Evolutionary conservation across 805 yeast genomes (phyloP).

Genomic region (Lachancea fermentati): DNA sequence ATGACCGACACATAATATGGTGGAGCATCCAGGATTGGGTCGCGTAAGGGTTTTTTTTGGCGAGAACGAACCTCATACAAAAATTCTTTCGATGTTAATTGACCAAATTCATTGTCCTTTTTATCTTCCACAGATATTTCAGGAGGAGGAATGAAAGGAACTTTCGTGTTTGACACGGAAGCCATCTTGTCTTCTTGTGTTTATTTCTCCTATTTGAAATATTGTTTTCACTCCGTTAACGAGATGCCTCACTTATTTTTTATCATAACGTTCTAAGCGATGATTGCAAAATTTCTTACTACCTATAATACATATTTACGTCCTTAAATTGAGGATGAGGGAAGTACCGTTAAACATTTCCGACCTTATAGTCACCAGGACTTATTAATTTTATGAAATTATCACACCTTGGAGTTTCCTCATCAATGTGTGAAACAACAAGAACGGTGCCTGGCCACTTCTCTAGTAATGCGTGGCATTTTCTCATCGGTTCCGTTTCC

Average conservation of each 20-base stretch:
- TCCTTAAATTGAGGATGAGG: too few species aligned
- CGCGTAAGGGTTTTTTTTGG: constrained; percentile 48
- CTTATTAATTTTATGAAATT: constrained; percentile 32
- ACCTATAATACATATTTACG: too few species aligned
- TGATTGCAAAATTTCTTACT: neutral
- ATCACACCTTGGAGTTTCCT: constrained; percentile 74
- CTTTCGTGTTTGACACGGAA: constrained; percentile 17
- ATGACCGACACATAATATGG: constrained; percentile 72
- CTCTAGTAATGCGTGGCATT: constrained; percentile 47
- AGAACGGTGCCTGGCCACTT: constrained; percentile 66
- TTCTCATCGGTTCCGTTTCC: constrained; percentile 56
- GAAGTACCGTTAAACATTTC: constrained; percentile 9
- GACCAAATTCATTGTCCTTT: constrained; percentile 67
- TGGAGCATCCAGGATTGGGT: constrained; percentile 74
- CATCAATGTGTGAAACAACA: constrained; percentile 70
- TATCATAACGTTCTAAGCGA: neutral
- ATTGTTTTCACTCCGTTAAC: neutral
- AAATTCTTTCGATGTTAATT: constrained; percentile 56
- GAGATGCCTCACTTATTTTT: neutral
- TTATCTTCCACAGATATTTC: constrained; percentile 34
- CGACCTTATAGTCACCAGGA: constrained; percentile 36
- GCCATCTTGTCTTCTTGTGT: constrained; percentile 4
- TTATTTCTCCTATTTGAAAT: neutral
- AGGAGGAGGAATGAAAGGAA: constrained; percentile 35
- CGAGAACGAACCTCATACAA: constrained; percentile 58